Evolutionary conservation across 2,329 filamentous ascomycete species (phyloP), one percentile per base, ranked within the genome.

Genomic region (Helicocarpus griseus): DNA sequence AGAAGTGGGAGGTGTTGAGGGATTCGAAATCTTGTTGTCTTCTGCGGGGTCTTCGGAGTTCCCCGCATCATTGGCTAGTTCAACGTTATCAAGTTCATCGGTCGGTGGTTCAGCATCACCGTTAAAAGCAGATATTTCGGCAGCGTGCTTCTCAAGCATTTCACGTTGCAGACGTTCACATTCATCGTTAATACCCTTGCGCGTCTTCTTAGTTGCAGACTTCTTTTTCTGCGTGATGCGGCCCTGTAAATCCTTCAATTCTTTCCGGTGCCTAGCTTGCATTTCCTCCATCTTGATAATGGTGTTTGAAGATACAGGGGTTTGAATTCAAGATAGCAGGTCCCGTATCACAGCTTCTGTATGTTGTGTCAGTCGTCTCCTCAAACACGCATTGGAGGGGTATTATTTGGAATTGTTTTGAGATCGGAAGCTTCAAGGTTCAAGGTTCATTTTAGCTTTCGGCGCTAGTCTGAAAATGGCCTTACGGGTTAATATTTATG

Each of bases 161-260:
- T 81, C 77, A 36, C 68, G 65, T 58, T 83, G 80, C 35, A 82
- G 68, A 24, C 70, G 65, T 19, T 79, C 79, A 63, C 81, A 83
- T 61, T 84, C 81, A 57, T 83, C 80, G 56, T 82, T 82, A 38
- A 91, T 75, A 26, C 84, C 83, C 66, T 85, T 82, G 47, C 81
- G 75, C 7, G 80, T 82, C 68, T 83, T 84, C 72, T 97, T 98
- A 44, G 86, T 94, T 14, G 93, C 90, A 60, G 87, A 85, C 76
- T 96, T 97, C 77, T 96, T 98, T 78, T 96, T 97, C 71, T 86
- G 89, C 4, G 88, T 96, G 63, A 94, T 83, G 54, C 85, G 83
- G 48, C 82, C 79, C 67, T 95, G 87, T 24, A 98, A 77, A 55
- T 97, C 91, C 60, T 83, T 85, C 67, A 86, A 83, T 71, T 98